phyloP scores from a whole-genome alignment of 768 basidiomycete species.

The Auricularia sp. region DNA sequence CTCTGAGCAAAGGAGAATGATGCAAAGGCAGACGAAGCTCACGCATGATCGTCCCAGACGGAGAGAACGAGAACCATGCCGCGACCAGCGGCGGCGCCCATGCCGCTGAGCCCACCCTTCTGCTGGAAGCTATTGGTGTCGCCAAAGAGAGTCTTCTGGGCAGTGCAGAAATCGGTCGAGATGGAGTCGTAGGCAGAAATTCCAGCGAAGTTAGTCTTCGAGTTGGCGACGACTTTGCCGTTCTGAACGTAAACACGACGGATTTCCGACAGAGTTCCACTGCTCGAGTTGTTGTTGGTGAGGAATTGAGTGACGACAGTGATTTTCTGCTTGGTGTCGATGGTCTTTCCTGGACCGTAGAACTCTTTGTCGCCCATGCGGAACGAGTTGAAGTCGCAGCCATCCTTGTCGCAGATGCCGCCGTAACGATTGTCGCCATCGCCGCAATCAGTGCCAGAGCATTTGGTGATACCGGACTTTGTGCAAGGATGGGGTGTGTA shows the following conservation, averaged over 20 bases:
- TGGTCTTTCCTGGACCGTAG: conserved; percentile 16
- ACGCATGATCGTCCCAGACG: conserved; percentile 45
- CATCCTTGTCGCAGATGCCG: conserved; percentile 40
- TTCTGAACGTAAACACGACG: conserved; percentile 44
- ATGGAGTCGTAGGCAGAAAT: conserved; percentile 35
- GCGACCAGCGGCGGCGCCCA: conserved; percentile 26
- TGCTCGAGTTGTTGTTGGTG: conserved; percentile 34
- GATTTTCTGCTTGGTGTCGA: conserved; percentile 14
- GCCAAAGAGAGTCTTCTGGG: conserved; percentile 35
- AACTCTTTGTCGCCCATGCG: conserved; percentile 35
- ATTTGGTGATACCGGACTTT: conserved; percentile 30
- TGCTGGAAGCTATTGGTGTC: conserved; percentile 33
- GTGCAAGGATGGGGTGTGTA: conserved; percentile 44
- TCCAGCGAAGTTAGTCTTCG: conserved; percentile 36
- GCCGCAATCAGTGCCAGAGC: conserved; percentile 34
- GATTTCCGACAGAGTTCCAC: conserved; percentile 42
- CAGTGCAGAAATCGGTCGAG: conserved; percentile 39
- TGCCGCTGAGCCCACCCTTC: conserved; percentile 31
- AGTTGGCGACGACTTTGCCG: conserved; percentile 43
- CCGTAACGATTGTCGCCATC: conserved; percentile 28
- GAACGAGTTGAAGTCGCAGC: conserved; percentile 56
- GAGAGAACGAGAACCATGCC: conserved; percentile 43
- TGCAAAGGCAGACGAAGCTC: no score
- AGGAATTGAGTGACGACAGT: conserved; percentile 28
- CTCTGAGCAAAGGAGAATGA: no score